phyloP scores from a whole-genome alignment of 2,329 filamentous ascomycete genomes.

The Neopestalotiopsis clavispora region DNA sequence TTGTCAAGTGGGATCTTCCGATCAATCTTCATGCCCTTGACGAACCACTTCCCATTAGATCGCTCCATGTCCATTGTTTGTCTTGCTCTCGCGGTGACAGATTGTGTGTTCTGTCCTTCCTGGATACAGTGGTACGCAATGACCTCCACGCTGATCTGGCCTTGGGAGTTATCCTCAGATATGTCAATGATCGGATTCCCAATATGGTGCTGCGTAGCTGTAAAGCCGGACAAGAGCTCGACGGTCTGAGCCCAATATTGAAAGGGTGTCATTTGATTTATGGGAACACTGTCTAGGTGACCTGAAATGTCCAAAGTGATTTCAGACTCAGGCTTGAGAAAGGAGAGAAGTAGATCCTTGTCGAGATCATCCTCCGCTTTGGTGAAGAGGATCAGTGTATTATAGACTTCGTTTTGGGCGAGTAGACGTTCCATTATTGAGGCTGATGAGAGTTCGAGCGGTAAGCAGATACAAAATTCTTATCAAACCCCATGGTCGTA shows the following conservation, averaged over 20 bases:
- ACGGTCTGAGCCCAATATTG: neutral
- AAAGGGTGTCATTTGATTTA: neutral
- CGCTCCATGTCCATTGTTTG: neutral
- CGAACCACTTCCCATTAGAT: neutral
- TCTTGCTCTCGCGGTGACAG: neutral
- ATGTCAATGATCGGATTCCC: neutral
- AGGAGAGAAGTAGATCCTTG: neutral
- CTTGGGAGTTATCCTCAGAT: neutral
- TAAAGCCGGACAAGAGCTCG: neutral
- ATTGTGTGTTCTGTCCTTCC: neutral
- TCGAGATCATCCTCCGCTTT: neutral
- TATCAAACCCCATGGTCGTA: no score
- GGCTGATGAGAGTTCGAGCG: no score
- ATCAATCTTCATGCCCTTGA: neutral
- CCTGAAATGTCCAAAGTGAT: neutral
- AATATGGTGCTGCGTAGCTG: neutral
- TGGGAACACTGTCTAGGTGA: neutral
- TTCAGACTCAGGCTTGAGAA: neutral
- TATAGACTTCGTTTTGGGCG: neutral
- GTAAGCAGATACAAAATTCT: no score
- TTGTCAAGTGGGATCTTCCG: neutral
- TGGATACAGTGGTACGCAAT: neutral
- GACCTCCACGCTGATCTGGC: neutral
- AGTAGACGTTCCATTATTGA: neutral
- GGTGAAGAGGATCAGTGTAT: neutral